Conservation (phyloP, 495 filamentous ascomycete genomes). For the Staphylotrichum tortipilum region DNA sequence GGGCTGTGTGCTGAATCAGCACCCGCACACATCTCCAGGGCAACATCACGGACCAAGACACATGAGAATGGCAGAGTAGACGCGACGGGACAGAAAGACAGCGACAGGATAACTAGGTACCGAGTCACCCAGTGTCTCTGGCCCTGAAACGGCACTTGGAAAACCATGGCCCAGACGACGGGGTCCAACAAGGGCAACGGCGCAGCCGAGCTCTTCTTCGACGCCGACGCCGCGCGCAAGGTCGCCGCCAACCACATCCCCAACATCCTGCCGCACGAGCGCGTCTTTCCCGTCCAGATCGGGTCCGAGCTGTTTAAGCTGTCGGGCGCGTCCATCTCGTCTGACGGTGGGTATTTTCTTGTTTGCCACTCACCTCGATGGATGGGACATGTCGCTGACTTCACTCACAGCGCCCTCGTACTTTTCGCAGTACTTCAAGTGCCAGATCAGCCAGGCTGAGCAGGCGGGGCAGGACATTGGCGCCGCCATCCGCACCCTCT, state of each 20-base stretch:
- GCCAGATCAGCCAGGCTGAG: constrained; percentile 59
- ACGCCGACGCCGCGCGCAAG: background rate
- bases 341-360: constrained; percentile 66
- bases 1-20: too few species aligned
- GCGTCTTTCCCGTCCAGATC: constrained; percentile 88
- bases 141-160: too few species aligned
- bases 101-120: too few species aligned
- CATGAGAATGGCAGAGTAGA: too few species aligned
- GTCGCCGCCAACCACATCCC: constrained; percentile 40
- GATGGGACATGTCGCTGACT: background rate
- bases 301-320: constrained; percentile 85
- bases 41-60: too few species aligned
- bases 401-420: constrained; percentile 75
- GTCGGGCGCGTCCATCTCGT: constrained; percentile 89
- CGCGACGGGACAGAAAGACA: too few species aligned
- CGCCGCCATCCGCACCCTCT: constrained; percentile 56
- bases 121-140: too few species aligned
- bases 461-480: constrained; percentile 46
- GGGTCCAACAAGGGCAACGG: too few species aligned
- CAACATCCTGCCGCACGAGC: constrained; percentile 53
- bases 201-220: background rate
- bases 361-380: background rate
- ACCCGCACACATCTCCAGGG: too few species aligned
- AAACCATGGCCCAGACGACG: constrained; percentile 1
- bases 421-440: constrained; percentile 89